Conservation (phyloP, 441 rosid genomes). For the Biscutella laevigata region DNA sequence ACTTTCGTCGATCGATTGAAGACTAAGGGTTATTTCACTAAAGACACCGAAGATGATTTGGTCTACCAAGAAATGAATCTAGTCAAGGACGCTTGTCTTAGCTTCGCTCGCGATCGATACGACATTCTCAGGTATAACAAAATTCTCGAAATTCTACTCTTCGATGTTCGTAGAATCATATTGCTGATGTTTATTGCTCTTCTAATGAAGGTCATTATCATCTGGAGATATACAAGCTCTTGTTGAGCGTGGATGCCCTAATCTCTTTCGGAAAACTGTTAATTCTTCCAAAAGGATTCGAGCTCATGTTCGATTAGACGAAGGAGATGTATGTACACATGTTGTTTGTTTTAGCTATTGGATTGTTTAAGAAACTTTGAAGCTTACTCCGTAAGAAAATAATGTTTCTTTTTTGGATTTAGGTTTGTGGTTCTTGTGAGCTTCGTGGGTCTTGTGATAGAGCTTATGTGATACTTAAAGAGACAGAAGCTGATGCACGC, state of each 20-base stretch:
- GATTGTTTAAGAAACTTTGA: background rate
- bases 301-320: conserved; percentile 48
- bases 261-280: conserved; percentile 61
- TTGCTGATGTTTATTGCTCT: background rate
- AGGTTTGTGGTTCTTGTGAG: conserved; percentile 82
- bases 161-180: background rate
- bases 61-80: conserved; percentile 50
- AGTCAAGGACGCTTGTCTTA: conserved; percentile 71
- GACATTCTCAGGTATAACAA: conserved; percentile 57
- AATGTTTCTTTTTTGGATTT: conserved; percentile 6
- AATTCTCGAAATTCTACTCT: background rate
- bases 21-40: conserved; percentile 56
- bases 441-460: conserved; percentile 78
- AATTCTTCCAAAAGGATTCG: conserved; percentile 88
- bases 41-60: conserved; percentile 14
- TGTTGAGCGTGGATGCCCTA: conserved; percentile 79
- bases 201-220: conserved; percentile 53
- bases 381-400: background rate
- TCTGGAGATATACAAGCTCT: conserved; percentile 46
- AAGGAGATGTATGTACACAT: conserved; percentile 63
- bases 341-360: background rate
- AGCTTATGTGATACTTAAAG: conserved; percentile 67
- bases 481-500: conserved; percentile 58
- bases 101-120: conserved; percentile 87
- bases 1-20: conserved; percentile 61